These are phyloP conservation scores for Quercus variabilis DNA, from an alignment of 306 rosid genomes.

Conservation along the genomic window DNA sequence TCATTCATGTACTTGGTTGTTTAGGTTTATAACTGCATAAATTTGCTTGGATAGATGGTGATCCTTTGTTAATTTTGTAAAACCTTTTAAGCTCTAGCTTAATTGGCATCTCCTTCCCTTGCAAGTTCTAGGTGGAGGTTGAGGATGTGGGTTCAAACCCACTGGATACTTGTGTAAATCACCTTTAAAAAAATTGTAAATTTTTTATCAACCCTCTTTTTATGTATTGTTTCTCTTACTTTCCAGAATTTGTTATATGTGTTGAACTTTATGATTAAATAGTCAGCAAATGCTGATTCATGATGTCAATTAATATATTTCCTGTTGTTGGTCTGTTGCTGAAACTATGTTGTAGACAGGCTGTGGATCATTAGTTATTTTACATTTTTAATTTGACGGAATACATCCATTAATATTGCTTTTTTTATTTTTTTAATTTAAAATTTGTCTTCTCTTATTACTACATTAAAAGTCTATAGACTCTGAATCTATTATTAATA, in stretches of 20 bases:
- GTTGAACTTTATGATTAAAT: conserved; percentile 6
- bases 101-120: too few relatives aligned
- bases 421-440: background rate
- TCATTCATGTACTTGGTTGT: background rate
- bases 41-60: conserved; percentile 24
- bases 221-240: background rate
- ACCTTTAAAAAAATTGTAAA: too few relatives aligned
- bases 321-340: background rate
- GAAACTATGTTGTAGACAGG: background rate
- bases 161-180: too few relatives aligned
- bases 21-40: background rate
- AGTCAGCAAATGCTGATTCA: conserved; percentile 7
- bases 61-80: conserved; percentile 15
- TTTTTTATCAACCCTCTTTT: background rate
- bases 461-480: background rate
- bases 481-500: background rate
- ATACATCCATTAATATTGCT: background rate
- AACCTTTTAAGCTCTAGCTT: background rate
- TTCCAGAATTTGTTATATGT: background rate
- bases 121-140: too few relatives aligned
- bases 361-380: background rate
- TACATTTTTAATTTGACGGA: background rate
- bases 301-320: background rate
- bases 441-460: background rate
- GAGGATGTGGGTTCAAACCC: too few relatives aligned